These are phyloP conservation scores for Trifolium subterraneum DNA, from an alignment of 306 rosid genomes.

Conservation along the genomic window DNA sequence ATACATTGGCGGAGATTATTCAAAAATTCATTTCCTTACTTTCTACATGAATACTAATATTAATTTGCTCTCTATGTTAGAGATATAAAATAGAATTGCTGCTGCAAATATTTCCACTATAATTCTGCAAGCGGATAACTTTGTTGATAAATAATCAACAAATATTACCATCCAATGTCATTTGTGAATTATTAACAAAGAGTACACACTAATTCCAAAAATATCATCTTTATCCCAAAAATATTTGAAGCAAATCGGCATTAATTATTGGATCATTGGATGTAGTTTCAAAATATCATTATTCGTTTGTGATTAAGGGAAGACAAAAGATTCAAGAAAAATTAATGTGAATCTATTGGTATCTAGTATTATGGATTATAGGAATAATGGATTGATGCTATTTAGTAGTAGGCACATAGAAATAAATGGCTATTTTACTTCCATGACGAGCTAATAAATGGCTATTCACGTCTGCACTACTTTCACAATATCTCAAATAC, in stretches of 20 bases:
- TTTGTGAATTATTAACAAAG: not conserved
- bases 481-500: slow-evolving; percentile 2
- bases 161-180: not conserved
- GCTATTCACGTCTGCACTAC: slow-evolving; percentile 3
- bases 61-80: not conserved
- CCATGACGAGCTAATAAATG: slow-evolving; percentile 7
- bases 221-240: slow-evolving; percentile 27
- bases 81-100: not conserved
- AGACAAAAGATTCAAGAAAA: slow-evolving; percentile 5
- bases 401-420: not conserved
- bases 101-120: not conserved
- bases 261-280: slow-evolving; percentile 12
- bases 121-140: not conserved
- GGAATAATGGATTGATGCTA: slow-evolving; percentile 18
- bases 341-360: slow-evolving; percentile 19
- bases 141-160: slow-evolving; percentile 5
- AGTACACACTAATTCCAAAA: not conserved
- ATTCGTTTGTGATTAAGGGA: slow-evolving; percentile 12
- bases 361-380: slow-evolving; percentile 20
- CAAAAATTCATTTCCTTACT: not conserved
- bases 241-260: slow-evolving; percentile 18
- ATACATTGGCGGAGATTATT: slow-evolving; percentile 4
- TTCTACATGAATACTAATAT: not conserved
- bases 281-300: slow-evolving; percentile 1
- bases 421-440: not conserved